phyloP scores from a whole-genome alignment of 1,284 basidiomycete genomes.

The Puccinia triticina region DNA sequence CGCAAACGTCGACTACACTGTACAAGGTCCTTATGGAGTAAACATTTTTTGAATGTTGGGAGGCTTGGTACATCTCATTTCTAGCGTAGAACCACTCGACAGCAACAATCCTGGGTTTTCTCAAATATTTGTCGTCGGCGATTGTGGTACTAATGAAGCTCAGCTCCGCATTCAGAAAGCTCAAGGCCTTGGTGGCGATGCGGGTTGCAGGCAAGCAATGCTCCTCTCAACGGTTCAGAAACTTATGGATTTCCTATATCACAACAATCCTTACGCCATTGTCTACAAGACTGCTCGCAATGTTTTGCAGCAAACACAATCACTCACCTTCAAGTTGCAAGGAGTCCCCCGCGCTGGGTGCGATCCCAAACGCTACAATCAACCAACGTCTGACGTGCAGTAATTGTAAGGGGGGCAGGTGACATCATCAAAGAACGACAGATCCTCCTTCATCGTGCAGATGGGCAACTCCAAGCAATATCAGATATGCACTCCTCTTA shows the following conservation, averaged over 20 bases:
- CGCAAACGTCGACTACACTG: background rate
- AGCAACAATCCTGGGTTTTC: background rate
- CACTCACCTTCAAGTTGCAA: background rate
- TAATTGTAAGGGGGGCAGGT: background rate
- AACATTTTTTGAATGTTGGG: background rate
- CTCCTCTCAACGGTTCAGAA: no score
- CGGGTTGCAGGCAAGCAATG: no score
- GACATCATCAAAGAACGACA: no score
- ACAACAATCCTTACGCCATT: slow-evolving; percentile 11
- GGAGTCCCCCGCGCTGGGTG: no score
- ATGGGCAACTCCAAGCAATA: no score
- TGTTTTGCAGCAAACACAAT: background rate
- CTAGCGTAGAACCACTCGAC: background rate
- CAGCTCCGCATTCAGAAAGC: background rate
- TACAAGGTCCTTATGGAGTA: background rate
- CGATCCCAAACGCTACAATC: background rate
- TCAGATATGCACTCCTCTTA: no score
- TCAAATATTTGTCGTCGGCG: slow-evolving; percentile 19
- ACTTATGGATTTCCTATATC: background rate
- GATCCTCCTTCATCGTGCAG: no score
- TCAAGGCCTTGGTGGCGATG: background rate
- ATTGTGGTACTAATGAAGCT: no score
- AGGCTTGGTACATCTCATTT: background rate
- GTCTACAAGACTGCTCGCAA: no score
- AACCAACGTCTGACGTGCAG: background rate